These are phyloP conservation scores for Piper longum DNA, from an alignment of 164 flowering plant genomes.

Conservation along the genomic window DNA sequence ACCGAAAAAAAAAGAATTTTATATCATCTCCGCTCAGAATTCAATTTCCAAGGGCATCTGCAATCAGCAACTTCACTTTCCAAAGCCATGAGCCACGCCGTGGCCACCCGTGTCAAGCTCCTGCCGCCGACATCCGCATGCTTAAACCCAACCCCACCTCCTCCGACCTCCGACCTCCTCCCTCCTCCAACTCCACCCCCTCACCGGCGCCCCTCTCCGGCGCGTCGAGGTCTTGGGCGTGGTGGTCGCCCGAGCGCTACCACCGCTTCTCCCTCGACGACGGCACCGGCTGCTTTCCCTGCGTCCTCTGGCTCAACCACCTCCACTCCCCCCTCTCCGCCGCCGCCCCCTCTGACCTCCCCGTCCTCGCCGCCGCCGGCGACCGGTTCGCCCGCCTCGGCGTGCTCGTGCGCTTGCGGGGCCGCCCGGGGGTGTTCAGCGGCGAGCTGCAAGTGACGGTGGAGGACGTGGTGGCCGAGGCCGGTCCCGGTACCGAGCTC, in stretches of 20 bases:
- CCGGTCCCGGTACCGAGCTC: constrained; percentile 62
- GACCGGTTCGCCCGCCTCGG: constrained; percentile 39
- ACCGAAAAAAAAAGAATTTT: too few relatives aligned
- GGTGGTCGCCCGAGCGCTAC: constrained; percentile 42
- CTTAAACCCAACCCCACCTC: constrained; percentile 19
- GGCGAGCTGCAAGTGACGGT: constrained; percentile 56
- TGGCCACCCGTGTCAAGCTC: constrained; percentile 49
- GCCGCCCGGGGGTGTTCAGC: constrained; percentile 37
- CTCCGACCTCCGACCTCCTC: too few relatives aligned
- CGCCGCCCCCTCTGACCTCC: constrained; percentile 27
- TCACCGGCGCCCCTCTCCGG: constrained; percentile 19
- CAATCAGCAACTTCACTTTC: too few relatives aligned
- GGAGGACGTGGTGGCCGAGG: constrained; percentile 45
- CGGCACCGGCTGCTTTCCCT: constrained; percentile 62
- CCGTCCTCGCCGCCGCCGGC: constrained; percentile 26
- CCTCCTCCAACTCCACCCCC: constrained; percentile 12
- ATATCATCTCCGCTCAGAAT: too few relatives aligned
- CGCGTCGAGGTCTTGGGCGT: constrained; percentile 56
- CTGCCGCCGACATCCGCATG: constrained; percentile 48
- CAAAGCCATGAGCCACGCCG: constrained; percentile 11
- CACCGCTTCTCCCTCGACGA: constrained; percentile 64
- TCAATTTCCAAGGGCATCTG: too few relatives aligned
- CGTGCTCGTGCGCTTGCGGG: constrained; percentile 53
- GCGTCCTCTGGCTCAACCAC: constrained; percentile 85
- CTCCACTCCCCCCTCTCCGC: neutral